Evolutionary conservation across 768 basidiomycete genomes (phyloP).

Genomic region (Serpula lacrymans): DNA sequence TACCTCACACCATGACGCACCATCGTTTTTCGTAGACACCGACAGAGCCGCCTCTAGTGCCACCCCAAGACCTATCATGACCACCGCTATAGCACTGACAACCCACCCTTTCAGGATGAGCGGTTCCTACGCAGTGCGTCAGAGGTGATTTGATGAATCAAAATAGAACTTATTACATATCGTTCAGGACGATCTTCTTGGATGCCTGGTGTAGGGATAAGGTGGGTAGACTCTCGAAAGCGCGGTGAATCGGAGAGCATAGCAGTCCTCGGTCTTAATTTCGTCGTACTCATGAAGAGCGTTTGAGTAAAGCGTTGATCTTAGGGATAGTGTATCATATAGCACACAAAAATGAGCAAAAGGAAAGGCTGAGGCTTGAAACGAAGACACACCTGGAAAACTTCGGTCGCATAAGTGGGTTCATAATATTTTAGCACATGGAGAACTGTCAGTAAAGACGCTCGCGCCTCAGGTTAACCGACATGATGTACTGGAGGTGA

Average conservation of each 20-base stretch:
- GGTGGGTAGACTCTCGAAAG: slow-evolving; percentile 43
- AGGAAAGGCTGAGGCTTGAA: too few relatives aligned
- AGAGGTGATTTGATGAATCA: background rate
- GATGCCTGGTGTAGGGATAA: slow-evolving; percentile 44
- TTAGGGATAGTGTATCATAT: too few relatives aligned
- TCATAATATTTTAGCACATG: too few relatives aligned
- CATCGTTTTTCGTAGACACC: slow-evolving; percentile 40
- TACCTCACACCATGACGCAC: slow-evolving; percentile 25
- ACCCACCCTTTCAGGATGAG: slow-evolving; percentile 35
- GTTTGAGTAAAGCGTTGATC: too few relatives aligned
- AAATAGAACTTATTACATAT: slow-evolving; percentile 34
- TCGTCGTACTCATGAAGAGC: too few relatives aligned
- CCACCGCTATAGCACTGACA: slow-evolving; percentile 34
- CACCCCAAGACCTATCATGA: slow-evolving; percentile 46
- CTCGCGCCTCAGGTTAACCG: too few relatives aligned
- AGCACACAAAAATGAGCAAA: too few relatives aligned
- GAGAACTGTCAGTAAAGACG: too few relatives aligned
- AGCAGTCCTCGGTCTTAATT: background rate
- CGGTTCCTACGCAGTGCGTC: slow-evolving; percentile 20
- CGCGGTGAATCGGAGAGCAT: slow-evolving; percentile 24
- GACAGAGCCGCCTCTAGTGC: slow-evolving; percentile 44
- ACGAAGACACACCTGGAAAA: too few relatives aligned
- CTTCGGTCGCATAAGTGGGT: too few relatives aligned
- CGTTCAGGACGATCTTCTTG: slow-evolving; percentile 32
- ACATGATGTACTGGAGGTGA: too few relatives aligned